phyloP scores from a whole-genome alignment of 2,329 filamentous ascomycete genomes.

The Aspergillus carbonarius region DNA sequence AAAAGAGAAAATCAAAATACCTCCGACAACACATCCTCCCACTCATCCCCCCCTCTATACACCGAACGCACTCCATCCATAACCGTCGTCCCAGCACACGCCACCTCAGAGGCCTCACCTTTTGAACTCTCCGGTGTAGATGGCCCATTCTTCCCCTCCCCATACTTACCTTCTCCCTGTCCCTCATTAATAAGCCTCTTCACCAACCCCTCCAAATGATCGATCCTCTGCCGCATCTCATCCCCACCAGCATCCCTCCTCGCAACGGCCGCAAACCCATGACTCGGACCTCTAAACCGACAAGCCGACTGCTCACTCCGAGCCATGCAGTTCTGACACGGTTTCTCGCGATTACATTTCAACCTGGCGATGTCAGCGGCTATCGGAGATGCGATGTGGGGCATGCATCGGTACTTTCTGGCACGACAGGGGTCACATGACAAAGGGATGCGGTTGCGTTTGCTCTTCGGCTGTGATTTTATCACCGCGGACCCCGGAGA shows the following conservation, averaged over 20 bases:
- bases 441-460: constrained; percentile 7
- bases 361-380: constrained; percentile 5
- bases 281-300: background rate
- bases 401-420: constrained; percentile 3
- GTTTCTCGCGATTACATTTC: constrained; percentile 11
- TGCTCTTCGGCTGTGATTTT: background rate
- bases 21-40: constrained; percentile 11
- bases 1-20: background rate
- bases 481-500: background rate
- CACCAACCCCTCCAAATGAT: constrained; percentile 8
- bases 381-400: background rate
- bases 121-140: background rate
- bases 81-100: constrained; percentile 2
- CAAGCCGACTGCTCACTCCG: constrained; percentile 1
- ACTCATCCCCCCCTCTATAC: constrained; percentile 8
- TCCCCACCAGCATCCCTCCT: background rate
- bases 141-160: background rate
- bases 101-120: background rate
- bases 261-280: background rate
- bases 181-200: constrained; percentile 9
- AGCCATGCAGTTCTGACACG: constrained; percentile 9
- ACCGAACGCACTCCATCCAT: constrained; percentile 9
- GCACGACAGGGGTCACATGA: constrained; percentile 12
- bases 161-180: no score
- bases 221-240: constrained; percentile 6